A percentile compares a stretch with the other conserved stretches of the same genome.
These are phyloP conservation scores for Cladosporium halotolerans DNA, from an alignment of 2,329 filamentous ascomycete species.

Conservation along the genomic window DNA sequence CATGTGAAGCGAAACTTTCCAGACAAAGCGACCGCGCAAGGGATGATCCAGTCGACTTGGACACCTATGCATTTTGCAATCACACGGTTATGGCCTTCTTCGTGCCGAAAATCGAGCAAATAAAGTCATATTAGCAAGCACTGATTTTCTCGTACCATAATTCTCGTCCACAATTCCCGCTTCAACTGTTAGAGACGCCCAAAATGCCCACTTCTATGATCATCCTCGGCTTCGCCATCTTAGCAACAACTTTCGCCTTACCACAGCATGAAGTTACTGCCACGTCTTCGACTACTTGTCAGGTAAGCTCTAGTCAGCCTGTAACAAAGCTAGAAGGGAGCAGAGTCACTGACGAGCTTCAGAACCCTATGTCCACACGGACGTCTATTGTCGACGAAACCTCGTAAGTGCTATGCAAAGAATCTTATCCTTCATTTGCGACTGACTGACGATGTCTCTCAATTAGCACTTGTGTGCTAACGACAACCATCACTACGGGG, in stretches of 20 bases:
- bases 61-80: not conserved
- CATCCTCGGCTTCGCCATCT: not conserved
- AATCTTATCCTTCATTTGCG: not conserved
- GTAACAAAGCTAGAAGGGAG: too few relatives aligned
- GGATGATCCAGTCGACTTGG: not conserved
- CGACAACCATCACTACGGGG: not conserved
- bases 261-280: not conserved
- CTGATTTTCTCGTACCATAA: too few relatives aligned
- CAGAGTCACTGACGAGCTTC: not conserved
- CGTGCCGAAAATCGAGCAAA: too few relatives aligned
- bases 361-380: not conserved
- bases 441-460: not conserved
- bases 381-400: not conserved
- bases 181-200: too few relatives aligned
- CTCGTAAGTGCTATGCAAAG: not conserved
- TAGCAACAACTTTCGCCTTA: not conserved
- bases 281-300: not conserved
- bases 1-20: not conserved
- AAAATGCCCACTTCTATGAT: not conserved
- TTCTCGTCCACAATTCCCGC: too few relatives aligned
- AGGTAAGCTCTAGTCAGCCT: not conserved
- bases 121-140: too few relatives aligned
- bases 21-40: conserved; percentile 7
- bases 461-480: not conserved
- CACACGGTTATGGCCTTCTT: too few relatives aligned